Evolutionary conservation across 1,284 basidiomycete genomes (phyloP).

Genomic region (Hemileia vastatrix): DNA sequence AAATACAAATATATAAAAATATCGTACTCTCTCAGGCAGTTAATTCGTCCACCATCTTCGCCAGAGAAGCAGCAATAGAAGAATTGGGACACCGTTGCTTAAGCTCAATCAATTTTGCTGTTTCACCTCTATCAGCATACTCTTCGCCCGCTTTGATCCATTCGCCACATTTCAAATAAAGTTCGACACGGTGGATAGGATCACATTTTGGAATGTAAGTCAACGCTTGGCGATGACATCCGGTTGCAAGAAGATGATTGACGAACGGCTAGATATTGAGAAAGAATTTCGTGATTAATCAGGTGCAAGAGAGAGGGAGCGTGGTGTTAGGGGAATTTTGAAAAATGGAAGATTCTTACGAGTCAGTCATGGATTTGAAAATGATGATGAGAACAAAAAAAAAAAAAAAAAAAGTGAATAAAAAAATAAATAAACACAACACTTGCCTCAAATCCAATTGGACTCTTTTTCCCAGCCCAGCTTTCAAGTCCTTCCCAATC

Average conservation of each 20-base stretch:
- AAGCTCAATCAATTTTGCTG: conserved; percentile 52
- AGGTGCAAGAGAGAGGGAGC: neutral
- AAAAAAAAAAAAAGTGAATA: neutral
- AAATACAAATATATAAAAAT: too few relatives aligned
- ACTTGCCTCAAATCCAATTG: conserved; percentile 64
- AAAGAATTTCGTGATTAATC: neutral
- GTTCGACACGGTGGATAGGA: conserved; percentile 64
- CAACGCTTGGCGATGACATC: conserved; percentile 62
- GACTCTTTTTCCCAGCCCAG: conserved; percentile 76
- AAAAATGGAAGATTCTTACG: neutral
- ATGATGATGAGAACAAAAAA: neutral
- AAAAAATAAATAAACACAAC: neutral
- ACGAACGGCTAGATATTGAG: conserved; percentile 57
- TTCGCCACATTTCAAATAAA: conserved; percentile 77
- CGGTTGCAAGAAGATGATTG: conserved; percentile 61
- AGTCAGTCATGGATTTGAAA: too few relatives aligned
- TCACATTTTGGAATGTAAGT: conserved; percentile 72
- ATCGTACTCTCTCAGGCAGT: conserved; percentile 7
- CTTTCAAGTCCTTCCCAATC: conserved; percentile 75
- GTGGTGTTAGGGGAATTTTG: too few relatives aligned
- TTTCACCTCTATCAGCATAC: conserved; percentile 75
- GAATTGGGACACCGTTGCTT: conserved; percentile 15
- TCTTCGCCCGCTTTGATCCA: conserved; percentile 77
- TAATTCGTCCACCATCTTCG: conserved; percentile 17
- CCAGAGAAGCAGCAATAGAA: conserved; percentile 1